Conservation (phyloP, 306 rosid species). For the Pterocarpus macrocarpus region DNA sequence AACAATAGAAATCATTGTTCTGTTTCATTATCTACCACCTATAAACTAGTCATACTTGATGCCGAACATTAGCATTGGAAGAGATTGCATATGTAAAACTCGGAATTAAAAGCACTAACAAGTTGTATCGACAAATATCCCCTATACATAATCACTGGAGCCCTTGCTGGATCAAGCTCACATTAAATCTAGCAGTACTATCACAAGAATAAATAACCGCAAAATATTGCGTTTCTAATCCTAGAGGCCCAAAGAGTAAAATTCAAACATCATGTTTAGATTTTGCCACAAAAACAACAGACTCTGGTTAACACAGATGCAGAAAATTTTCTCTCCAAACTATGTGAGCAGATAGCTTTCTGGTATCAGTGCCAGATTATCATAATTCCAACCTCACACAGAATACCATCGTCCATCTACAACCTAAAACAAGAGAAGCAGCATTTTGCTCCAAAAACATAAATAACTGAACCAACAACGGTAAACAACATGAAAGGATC, state of each 20-base stretch:
- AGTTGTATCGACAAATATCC: slow-evolving; percentile 3
- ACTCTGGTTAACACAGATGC: slow-evolving; percentile 31
- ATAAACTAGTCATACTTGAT: slow-evolving; percentile 24
- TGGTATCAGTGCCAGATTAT: slow-evolving; percentile 43
- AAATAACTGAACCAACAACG: slow-evolving; percentile 9
- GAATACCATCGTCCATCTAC: slow-evolving; percentile 15
- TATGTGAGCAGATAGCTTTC: slow-evolving; percentile 41
- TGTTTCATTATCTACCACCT: neutral
- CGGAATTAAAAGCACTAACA: slow-evolving; percentile 23
- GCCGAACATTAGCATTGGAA: slow-evolving; percentile 8
- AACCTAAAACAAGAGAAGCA: slow-evolving; percentile 40
- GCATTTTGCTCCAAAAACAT: slow-evolving; percentile 46
- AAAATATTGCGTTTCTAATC: slow-evolving; percentile 13
- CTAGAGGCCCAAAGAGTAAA: slow-evolving; percentile 20
- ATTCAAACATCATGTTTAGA: slow-evolving; percentile 37
- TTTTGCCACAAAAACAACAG: slow-evolving; percentile 40
- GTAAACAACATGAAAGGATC: slow-evolving; percentile 46
- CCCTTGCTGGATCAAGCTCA: slow-evolving; percentile 12
- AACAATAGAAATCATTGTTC: neutral
- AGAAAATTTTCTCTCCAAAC: slow-evolving; percentile 20
- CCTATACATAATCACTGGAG: slow-evolving; percentile 20
- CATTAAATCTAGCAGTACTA: neutral
- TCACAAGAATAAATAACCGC: slow-evolving; percentile 1
- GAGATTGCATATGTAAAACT: slow-evolving; percentile 5
- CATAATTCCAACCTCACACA: slow-evolving; percentile 43